Evolutionary conservation across 192 early-diverging fungal genomes (phyloP), one percentile per base, ranked within the genome.

Genomic region (Coemansia umbellata): DNA sequence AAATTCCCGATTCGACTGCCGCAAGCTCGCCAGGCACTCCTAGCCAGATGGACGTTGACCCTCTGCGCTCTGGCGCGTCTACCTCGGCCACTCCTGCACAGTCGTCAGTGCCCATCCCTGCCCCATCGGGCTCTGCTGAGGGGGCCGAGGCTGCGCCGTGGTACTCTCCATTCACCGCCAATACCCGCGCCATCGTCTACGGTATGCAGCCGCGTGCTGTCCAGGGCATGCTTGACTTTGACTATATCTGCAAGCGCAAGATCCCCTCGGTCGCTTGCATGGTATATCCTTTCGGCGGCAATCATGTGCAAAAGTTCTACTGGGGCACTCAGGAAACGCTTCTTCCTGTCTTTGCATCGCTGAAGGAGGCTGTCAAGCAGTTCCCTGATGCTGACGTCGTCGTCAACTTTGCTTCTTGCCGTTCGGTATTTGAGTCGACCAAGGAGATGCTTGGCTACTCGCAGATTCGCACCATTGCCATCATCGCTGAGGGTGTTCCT

Each of bases 191-290:
- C 10, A 93, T 98, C 67, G 86, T 98, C 54, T 98, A 92, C 60
- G 95, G 95, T 47, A 98, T 98, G 95, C 95, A 98, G 82, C 94
- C 95, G 48, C 88, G 91, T 61, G 95, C 94, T 13, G 91, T 98
- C 21, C 95, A 98, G 80, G 95, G 95, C 63, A 98, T 98, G 95
- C 82, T 98, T 10, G 95, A 98, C 80, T 98, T 95, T 85, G 95
- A 98, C 74, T 98, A 87, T 45, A 98, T 98, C 84, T 98, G 95
- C 85, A 89, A 92, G 79, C 87, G 95, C 58, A 50, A 69, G 17
- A 68, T 84, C 45, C 95, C 95, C 14, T 95, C 93, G 22, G 95
- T 98, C 41, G 92, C 93, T 11, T 93, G 92, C 65, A 98, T 98
- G 95, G 87, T 98, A 60, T 98, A 98, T 68, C 94, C 95, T 53